Evolutionary conservation across 176 grass and related monocot species (phyloP), one percentile per base, ranked within the genome.

Genomic region (Carex littledalei): DNA sequence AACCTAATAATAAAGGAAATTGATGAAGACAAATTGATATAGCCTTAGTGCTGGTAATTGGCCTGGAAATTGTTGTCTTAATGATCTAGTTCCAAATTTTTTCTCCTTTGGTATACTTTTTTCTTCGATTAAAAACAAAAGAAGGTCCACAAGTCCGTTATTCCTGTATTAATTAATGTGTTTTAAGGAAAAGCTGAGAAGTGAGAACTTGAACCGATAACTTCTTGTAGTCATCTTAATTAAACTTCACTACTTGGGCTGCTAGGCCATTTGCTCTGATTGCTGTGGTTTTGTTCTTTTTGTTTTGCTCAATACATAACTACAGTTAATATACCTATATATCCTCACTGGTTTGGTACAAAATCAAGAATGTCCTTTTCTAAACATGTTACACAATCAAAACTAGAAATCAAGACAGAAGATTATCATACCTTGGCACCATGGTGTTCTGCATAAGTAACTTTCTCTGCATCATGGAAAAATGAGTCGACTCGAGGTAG

Each of bases 381-480:
- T 17, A 15, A 59, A 37, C 9, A 57, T 50, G 2, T 4, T 10
- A 17, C 62, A 3, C 47, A 31, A 85, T 68, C 17, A 22, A 50
- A 45, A 43, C 12, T 31, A 16, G n/a, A 67, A 52, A 60, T 50
- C 12, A 12, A 18, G 12, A 82, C 14, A 43, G 41, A 34, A 34
- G 9, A 79, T 26, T 81, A 68, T 18, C 77, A 81, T 68, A 78
- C 91, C 66, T 84, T 68, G 9, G 82, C 62, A 9, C 85, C 90
- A 15, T 92, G 85, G 85, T 16, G 0, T 59, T 70, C 78, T 9
- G 81, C 68, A 53, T 41, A 11, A 59, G 81, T 82, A 47, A 92
- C 82, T 81, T 90, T 89, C 53, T 92, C 90, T 17, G 90, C 85
- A 49, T 90, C 90, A 37, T 67, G 76, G 75, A 89, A 87, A 62